Base-by-base conservation (phyloP, 495 filamentous ascomycete genomes). In the Lineolata rhizophorae region DNA sequence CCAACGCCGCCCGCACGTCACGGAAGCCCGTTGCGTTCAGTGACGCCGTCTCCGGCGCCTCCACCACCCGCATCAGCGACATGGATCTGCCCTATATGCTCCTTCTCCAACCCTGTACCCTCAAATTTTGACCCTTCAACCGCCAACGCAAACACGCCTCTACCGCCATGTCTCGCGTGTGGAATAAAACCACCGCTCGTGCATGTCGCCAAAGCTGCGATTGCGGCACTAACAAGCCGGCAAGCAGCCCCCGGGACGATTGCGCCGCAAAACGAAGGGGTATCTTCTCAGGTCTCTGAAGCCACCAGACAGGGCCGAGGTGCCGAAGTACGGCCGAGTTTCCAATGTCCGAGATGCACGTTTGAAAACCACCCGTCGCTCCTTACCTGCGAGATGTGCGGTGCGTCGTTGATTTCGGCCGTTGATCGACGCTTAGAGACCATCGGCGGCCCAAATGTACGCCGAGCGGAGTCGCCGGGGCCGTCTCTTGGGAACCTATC, bases 31-130 rank as follows among this genome's bases (percentile, higher is more conserved):
- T 48, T 58, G 12, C 44, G 43, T 4, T 39, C 27, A 17, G 10
- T 30, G 9, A 30, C 27, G 8, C 8, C 27, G 5, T 30, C 45
- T 26, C 51, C 62, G 12, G 47, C 58, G 4, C 52, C 65, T 17
- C 55, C 55, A 6, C 49, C 64, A 19, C 57, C 60, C 44, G 60
- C 58, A 35, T 65, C 58, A 44, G 83, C 77, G 3, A 92, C 84
- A n/a, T 97, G 87, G 87, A 72, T 97, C 28, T 97, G 90, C 56
- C 76, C 80, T 2, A 95, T 97, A 47, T 97, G 87, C 55, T 82
- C 78, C 27, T 85, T 92, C 47, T 90, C 87, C n/a, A 99, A 99
- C 45, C 76, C 80, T 0, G 67, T 95, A 2, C 83, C 87, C 0
- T 76, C 76, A 11, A 93, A 91, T 47, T 95, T 95, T 45, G 83